Evolutionary conservation across 1,139 yeast genomes (phyloP).

Genomic region (Geotrichum klebahnii): DNA sequence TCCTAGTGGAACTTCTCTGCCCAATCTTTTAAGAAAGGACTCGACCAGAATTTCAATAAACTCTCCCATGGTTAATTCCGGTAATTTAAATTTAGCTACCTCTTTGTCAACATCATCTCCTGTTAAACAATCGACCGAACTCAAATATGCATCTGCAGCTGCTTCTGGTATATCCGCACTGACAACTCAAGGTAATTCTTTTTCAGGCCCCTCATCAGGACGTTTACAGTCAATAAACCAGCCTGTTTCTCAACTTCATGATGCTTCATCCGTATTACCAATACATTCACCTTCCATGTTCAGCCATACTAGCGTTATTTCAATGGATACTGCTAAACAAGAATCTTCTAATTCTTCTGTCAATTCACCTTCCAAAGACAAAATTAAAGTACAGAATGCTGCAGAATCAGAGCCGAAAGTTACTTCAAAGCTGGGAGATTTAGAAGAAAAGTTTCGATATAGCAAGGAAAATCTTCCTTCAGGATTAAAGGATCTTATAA

Average conservation of each 20-base stretch:
- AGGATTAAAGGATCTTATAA: slow-evolving; percentile 47
- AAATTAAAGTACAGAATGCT: too few species aligned
- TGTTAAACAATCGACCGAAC: slow-evolving; percentile 51
- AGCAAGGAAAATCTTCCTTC: slow-evolving; percentile 40
- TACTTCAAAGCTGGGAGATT: slow-evolving; percentile 12
- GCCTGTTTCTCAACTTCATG: too few species aligned
- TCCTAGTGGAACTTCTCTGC: background rate
- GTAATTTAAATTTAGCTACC: slow-evolving; percentile 18
- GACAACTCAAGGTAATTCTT: slow-evolving; percentile 32
- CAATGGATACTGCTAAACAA: too few species aligned
- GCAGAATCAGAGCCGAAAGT: slow-evolving; percentile 13
- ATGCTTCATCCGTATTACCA: slow-evolving; percentile 21
- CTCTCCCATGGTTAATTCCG: slow-evolving; percentile 17
- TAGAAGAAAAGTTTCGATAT: background rate
- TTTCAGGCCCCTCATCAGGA: slow-evolving; percentile 34
- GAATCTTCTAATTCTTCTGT: too few species aligned
- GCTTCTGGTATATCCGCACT: slow-evolving; percentile 43
- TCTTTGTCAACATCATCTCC: slow-evolving; percentile 62
- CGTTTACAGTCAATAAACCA: background rate
- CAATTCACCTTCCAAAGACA: too few species aligned
- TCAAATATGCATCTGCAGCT: slow-evolving; percentile 71
- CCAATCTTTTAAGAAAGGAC: slow-evolving; percentile 11
- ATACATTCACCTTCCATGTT: slow-evolving; percentile 26
- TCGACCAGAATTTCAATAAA: slow-evolving; percentile 32
- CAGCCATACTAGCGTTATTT: too few species aligned